phyloP scores from a whole-genome alignment of 129 eudicot species.

The Tanacetum coccineum region DNA sequence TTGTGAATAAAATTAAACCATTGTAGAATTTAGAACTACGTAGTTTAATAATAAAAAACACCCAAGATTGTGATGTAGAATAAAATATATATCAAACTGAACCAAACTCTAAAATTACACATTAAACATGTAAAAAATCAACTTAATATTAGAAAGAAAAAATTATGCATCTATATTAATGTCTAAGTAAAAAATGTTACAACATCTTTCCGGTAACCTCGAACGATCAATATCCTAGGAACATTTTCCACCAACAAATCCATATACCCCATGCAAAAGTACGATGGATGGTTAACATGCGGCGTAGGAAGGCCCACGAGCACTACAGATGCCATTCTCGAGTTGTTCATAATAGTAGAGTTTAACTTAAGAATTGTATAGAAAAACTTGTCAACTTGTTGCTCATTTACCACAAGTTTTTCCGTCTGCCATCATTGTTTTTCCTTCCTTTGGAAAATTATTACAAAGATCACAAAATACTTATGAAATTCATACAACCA shows the following conservation, averaged over 20 bases:
- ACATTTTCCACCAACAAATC: slow-evolving; percentile 85
- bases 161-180: neutral
- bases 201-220: slow-evolving; percentile 88
- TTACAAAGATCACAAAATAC: too few species aligned
- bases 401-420: slow-evolving; percentile 53
- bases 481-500: too few species aligned
- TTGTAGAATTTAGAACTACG: too few species aligned
- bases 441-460: slow-evolving; percentile 48
- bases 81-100: too few species aligned
- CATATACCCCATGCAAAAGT: slow-evolving; percentile 89
- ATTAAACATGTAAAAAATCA: too few species aligned
- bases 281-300: slow-evolving; percentile 68
- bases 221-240: slow-evolving; percentile 82
- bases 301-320: slow-evolving; percentile 88
- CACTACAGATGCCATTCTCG: slow-evolving; percentile 91
- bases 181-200: slow-evolving; percentile 77
- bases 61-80: too few species aligned
- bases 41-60: too few species aligned
- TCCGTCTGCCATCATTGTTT: slow-evolving; percentile 74
- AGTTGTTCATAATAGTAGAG: slow-evolving; percentile 55
- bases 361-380: slow-evolving; percentile 72
- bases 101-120: too few species aligned
- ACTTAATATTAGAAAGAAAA: neutral
- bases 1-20: too few species aligned
- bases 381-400: slow-evolving; percentile 78